A percentile compares a stretch with the other conserved stretches of the same genome.
These are phyloP conservation scores for Clathrospora elynae DNA, from an alignment of 2,329 filamentous ascomycete genomes.

Conservation along the genomic window DNA sequence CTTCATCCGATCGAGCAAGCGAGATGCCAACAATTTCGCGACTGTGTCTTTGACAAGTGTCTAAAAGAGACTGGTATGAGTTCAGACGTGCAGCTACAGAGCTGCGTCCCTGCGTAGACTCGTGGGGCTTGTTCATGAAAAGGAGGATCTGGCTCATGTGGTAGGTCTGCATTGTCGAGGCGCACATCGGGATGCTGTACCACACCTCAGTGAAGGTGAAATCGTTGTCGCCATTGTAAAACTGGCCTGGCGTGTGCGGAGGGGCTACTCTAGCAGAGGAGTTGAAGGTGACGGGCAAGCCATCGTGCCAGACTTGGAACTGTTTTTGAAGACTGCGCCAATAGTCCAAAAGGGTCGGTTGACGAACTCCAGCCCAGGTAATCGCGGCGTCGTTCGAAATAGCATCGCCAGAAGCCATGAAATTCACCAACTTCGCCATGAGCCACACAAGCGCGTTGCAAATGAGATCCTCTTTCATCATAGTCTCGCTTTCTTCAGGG, in stretches of 20 bases:
- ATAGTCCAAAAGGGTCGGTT: constrained; percentile 56
- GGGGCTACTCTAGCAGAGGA: constrained; percentile 59
- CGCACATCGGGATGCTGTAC: constrained; percentile 68
- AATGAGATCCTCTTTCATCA: constrained; percentile 67
- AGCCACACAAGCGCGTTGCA: constrained; percentile 70
- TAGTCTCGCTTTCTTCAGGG: constrained; percentile 52
- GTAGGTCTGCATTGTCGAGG: constrained; percentile 68
- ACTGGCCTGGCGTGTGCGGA: constrained; percentile 28
- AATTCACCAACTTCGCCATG: constrained; percentile 69
- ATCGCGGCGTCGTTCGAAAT: constrained; percentile 48
- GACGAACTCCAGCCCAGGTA: constrained; percentile 54
- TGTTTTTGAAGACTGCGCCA: constrained; percentile 63
- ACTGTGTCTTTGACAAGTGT: constrained; percentile 62
- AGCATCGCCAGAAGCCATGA: constrained; percentile 63
- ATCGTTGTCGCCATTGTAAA: constrained; percentile 38
- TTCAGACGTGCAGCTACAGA: constrained; percentile 61
- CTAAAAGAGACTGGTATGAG: constrained; percentile 62
- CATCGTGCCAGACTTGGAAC: constrained; percentile 63
- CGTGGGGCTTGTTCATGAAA: constrained; percentile 63
- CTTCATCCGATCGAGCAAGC: constrained; percentile 60
- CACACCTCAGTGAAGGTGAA: constrained; percentile 62
- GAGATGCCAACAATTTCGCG: constrained; percentile 67
- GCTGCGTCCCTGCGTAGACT: constrained; percentile 58
- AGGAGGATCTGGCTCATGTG: constrained; percentile 68
- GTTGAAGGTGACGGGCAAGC: constrained; percentile 64